These are phyloP conservation scores for Stagonosporopsis cucurbitacearum DNA, from an alignment of 2,329 filamentous ascomycete species.

Conservation along the genomic window DNA sequence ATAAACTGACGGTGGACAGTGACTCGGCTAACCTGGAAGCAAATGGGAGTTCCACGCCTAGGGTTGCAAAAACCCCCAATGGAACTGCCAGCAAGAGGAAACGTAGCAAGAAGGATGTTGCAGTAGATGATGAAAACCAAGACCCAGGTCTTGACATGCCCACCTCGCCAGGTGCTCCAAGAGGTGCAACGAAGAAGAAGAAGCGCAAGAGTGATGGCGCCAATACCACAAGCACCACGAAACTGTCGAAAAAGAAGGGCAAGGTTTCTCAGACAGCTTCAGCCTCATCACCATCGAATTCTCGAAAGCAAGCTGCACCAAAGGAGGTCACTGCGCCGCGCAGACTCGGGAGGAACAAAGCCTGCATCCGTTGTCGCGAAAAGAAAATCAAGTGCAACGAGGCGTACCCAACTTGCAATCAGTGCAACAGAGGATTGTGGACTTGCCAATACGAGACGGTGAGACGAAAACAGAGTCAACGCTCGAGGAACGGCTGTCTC, in stretches of 20 bases:
- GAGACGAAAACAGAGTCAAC: constrained; percentile 22
- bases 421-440: constrained; percentile 39
- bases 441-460: constrained; percentile 36
- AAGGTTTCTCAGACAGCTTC: constrained; percentile 15
- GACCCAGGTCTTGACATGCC: constrained; percentile 28
- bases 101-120: constrained; percentile 24
- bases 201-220: constrained; percentile 28
- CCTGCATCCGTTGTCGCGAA: constrained; percentile 32
- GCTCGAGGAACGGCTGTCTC: constrained; percentile 39
- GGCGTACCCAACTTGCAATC: constrained; percentile 38
- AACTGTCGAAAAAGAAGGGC: constrained; percentile 23
- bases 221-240: neutral
- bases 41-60: neutral
- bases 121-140: constrained; percentile 21
- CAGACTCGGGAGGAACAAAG: constrained; percentile 24
- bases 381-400: constrained; percentile 44
- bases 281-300: constrained; percentile 21
- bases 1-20: neutral
- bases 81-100: constrained; percentile 25
- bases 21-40: neutral
- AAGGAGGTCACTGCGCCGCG: constrained; percentile 10
- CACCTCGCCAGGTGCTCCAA: constrained; percentile 28
- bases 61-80: neutral
- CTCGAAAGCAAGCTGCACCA: constrained; percentile 19
- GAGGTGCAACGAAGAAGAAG: constrained; percentile 29